A percentile compares a stretch with the other conserved stretches of the same genome.
Conservation (phyloP, 2,329 filamentous ascomycete species). For the Aspergillus sp. region DNA sequence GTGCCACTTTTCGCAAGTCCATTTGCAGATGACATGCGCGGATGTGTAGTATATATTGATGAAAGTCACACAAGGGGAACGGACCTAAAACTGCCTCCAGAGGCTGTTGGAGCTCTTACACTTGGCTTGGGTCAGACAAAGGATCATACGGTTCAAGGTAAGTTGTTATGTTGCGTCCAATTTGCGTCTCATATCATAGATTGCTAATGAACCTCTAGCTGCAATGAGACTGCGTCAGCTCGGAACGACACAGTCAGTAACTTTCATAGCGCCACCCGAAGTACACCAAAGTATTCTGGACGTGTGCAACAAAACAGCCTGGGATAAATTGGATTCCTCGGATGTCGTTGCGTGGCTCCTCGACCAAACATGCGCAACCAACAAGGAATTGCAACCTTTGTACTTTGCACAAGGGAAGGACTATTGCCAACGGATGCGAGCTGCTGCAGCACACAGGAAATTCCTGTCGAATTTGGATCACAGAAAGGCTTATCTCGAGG, state of each 20-base stretch:
- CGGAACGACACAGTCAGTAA: constrained; percentile 55
- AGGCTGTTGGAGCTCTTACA: constrained; percentile 55
- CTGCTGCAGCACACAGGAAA: constrained; percentile 43
- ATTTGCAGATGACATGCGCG: constrained; percentile 53
- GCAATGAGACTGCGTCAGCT: constrained; percentile 66
- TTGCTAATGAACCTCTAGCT: constrained; percentile 39
- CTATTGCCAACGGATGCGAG: constrained; percentile 58
- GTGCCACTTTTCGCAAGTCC: constrained; percentile 55
- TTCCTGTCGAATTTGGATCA: constrained; percentile 40
- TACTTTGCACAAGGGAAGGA: constrained; percentile 62
- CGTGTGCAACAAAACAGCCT: constrained; percentile 30
- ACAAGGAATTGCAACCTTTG: constrained; percentile 59
- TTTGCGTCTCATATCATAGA: background rate
- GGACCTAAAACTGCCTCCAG: constrained; percentile 55
- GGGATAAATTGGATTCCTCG: constrained; percentile 42
- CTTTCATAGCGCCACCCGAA: constrained; percentile 57
- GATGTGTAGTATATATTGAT: constrained; percentile 60
- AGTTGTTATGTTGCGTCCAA: background rate
- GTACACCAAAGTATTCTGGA: constrained; percentile 63
- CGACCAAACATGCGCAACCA: constrained; percentile 60
- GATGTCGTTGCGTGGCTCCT: constrained; percentile 64
- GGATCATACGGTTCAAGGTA: constrained; percentile 62
- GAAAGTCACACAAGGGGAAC: constrained; percentile 63
- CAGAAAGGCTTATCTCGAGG: constrained; percentile 43
- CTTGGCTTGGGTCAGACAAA: constrained; percentile 59